Conservation (phyloP, 2,329 filamentous ascomycete genomes). For the Trichoderma asperellum region DNA sequence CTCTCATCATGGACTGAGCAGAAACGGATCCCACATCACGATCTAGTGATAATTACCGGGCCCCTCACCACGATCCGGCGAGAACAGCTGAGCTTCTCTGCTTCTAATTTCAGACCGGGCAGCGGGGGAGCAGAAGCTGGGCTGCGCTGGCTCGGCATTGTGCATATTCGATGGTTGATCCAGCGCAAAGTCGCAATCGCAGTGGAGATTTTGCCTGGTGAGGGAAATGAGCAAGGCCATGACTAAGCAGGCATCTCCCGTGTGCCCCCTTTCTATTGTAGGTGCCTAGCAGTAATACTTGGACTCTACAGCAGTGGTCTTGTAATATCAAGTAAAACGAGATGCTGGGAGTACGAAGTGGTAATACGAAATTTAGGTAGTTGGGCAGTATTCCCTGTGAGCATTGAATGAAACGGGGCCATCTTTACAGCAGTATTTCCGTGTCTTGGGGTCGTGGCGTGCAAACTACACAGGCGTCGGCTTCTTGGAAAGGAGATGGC, state of each 20-base stretch:
- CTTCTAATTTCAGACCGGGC: slow-evolving; percentile 18
- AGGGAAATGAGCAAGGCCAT: slow-evolving; percentile 16
- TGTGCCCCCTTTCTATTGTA: background rate
- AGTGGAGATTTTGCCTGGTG: slow-evolving; percentile 3
- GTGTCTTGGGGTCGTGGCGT: background rate
- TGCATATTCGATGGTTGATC: background rate
- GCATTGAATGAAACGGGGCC: background rate
- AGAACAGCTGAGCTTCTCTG: background rate
- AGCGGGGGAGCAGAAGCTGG: background rate
- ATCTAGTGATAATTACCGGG: slow-evolving; percentile 25
- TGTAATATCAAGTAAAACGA: background rate
- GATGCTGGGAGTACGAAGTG: background rate
- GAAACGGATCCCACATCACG: slow-evolving; percentile 5
- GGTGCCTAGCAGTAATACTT: background rate
- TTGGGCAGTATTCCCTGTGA: background rate
- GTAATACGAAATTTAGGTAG: background rate
- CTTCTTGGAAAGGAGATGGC: background rate
- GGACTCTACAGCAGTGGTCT: background rate
- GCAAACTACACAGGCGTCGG: background rate
- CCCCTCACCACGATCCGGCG: slow-evolving; percentile 21
- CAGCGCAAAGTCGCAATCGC: slow-evolving; percentile 18
- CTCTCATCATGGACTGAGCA: background rate
- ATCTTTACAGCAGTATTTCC: background rate
- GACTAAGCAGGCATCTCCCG: slow-evolving; percentile 10
- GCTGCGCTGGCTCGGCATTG: background rate